These are phyloP conservation scores for Neurospora discreta DNA, from an alignment of 495 filamentous ascomycete species.

Conservation along the genomic window DNA sequence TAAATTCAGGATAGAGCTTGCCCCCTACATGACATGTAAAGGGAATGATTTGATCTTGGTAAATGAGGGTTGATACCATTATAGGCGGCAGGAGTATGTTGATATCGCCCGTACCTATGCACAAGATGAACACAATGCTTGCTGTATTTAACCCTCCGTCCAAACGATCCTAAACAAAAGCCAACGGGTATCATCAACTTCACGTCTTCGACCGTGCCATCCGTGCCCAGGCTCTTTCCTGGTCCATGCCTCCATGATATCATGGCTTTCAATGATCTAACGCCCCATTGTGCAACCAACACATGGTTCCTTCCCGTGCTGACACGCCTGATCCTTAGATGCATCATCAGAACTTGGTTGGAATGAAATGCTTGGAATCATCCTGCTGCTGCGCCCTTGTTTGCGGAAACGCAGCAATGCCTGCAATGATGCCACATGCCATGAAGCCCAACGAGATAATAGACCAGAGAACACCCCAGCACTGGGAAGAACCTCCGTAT, in stretches of 20 bases:
- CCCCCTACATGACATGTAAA: neutral
- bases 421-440: slow-evolving; percentile 58
- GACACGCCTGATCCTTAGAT: neutral
- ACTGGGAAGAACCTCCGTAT: slow-evolving; percentile 69
- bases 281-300: neutral
- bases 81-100: neutral
- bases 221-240: neutral
- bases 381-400: slow-evolving; percentile 54
- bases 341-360: slow-evolving; percentile 20
- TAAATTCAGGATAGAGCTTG: neutral
- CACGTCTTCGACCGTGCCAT: neutral
- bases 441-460: slow-evolving; percentile 60
- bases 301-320: neutral
- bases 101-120: neutral
- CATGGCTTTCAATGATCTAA: neutral
- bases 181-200: neutral
- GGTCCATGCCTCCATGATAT: neutral
- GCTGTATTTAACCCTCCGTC: neutral
- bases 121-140: neutral
- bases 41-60: neutral
- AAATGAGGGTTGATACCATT: neutral
- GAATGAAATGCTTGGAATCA: slow-evolving; percentile 56
- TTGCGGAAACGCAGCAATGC: slow-evolving; percentile 64
- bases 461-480: slow-evolving; percentile 74
- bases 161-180: neutral